Conservation (phyloP, 202 grass and related monocot species). For the Panicum virgatum region DNA sequence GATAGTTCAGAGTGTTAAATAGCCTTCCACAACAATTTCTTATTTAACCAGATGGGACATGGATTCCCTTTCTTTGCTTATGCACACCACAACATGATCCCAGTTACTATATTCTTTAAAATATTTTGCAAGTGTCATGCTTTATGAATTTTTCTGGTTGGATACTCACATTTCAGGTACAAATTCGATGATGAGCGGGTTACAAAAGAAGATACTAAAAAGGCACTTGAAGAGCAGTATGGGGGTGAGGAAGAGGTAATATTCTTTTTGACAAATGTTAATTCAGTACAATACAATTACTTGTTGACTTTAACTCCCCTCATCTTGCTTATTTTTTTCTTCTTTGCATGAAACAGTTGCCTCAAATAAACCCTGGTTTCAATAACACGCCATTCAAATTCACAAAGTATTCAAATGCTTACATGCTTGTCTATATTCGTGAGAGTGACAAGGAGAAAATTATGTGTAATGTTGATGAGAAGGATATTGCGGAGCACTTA, state of each 20-base stretch:
- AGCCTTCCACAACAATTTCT: slow-evolving; percentile 10
- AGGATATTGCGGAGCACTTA: slow-evolving; percentile 95
- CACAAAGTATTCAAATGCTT: slow-evolving; percentile 99
- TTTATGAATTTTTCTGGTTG: slow-evolving; percentile 17
- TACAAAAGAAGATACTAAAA: slow-evolving; percentile 98
- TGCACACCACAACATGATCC: slow-evolving; percentile 5
- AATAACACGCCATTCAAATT: slow-evolving; percentile 98
- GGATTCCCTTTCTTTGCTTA: slow-evolving; percentile 13
- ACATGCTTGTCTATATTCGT: slow-evolving; percentile 99
- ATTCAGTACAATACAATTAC: too few species aligned
- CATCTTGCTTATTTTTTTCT: slow-evolving; percentile 23
- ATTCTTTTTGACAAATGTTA: slow-evolving; percentile 11
- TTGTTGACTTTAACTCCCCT: slow-evolving; percentile 8
- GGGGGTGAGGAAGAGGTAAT: slow-evolving; percentile 95
- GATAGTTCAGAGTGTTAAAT: neutral
- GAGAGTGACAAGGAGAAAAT: slow-evolving; percentile 99
- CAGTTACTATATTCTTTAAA: slow-evolving; percentile 23
- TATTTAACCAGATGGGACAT: slow-evolving; percentile 18
- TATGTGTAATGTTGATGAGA: slow-evolving; percentile 99
- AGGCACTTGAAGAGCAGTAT: slow-evolving; percentile 94
- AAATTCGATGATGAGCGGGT: slow-evolving; percentile 99
- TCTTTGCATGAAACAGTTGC: slow-evolving; percentile 63
- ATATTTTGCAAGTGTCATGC: neutral
- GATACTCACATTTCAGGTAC: slow-evolving; percentile 59
- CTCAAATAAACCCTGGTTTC: slow-evolving; percentile 94